Evolutionary conservation across 805 yeast species (phyloP).

Genomic region (Candida berthetii): DNA sequence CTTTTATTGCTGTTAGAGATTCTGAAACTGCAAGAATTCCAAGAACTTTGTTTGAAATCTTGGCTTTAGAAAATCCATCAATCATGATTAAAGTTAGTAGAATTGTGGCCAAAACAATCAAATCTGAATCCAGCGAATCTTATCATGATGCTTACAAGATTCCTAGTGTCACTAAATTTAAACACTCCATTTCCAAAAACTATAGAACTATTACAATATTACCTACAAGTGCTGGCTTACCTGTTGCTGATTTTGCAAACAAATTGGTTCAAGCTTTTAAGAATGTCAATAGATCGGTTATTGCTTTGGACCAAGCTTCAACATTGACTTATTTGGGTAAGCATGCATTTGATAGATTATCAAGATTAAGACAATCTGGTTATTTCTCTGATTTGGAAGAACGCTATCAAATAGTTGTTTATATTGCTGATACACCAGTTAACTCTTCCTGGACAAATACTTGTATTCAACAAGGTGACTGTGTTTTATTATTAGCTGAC

Average conservation of each 20-base stretch:
- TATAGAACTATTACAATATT: conserved; percentile 81
- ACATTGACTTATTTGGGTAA: conserved; percentile 78
- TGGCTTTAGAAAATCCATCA: conserved; percentile 81
- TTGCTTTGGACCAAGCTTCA: conserved; percentile 78
- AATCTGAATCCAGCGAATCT: conserved; percentile 6
- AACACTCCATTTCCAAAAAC: conserved; percentile 34
- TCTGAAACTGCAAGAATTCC: conserved; percentile 94
- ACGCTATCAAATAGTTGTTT: conserved; percentile 78
- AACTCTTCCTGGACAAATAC: conserved; percentile 88
- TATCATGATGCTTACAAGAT: neutral
- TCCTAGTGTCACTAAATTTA: conserved; percentile 17
- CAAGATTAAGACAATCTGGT: conserved; percentile 81
- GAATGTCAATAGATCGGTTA: conserved; percentile 65
- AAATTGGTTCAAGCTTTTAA: conserved; percentile 66
- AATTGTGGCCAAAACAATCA: conserved; percentile 64
- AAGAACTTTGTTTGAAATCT: conserved; percentile 76
- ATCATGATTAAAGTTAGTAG: conserved; percentile 87
- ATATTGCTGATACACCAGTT: conserved; percentile 80
- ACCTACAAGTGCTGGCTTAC: conserved; percentile 77
- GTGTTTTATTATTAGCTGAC: conserved; percentile 84
- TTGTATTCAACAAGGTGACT: conserved; percentile 92
- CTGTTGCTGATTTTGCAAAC: conserved; percentile 80
- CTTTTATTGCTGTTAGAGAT: conserved; percentile 83
- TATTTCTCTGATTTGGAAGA: conserved; percentile 90
- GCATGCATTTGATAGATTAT: conserved; percentile 87